Percentiles rank a stretch among this genome's conserved stretches.
phyloP scores from a whole-genome alignment of 2,329 filamentous ascomycete species.

The Penicillium capsulatum region DNA sequence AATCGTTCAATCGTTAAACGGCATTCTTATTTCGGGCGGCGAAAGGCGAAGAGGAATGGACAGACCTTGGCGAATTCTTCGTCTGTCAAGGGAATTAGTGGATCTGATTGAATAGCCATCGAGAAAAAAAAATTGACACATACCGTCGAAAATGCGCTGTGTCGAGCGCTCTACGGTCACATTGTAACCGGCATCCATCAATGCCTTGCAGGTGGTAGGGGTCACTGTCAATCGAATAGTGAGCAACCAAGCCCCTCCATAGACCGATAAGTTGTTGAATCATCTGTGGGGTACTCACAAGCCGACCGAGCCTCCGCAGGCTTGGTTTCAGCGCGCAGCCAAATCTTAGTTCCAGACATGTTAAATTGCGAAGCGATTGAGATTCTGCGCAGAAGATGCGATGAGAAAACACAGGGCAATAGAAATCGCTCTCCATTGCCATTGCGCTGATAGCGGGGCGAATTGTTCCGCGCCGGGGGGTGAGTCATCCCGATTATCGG shows the following conservation, averaged over 20 bases:
- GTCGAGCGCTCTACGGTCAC: conserved; percentile 64
- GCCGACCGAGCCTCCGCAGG: conserved; percentile 54
- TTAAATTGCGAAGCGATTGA: conserved; percentile 14
- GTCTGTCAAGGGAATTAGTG: conserved; percentile 23
- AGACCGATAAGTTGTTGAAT: conserved; percentile 5
- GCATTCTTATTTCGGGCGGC: no score
- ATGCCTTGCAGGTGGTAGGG: conserved; percentile 54
- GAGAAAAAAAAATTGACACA: conserved; percentile 5
- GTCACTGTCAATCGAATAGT: conserved; percentile 36
- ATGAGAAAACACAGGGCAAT: conserved; percentile 8
- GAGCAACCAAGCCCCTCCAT: conserved; percentile 9
- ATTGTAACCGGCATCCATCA: conserved; percentile 65
- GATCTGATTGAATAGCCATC: not conserved
- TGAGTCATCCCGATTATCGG: conserved; percentile 18
- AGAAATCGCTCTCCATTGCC: conserved; percentile 12
- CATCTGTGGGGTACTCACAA: conserved; percentile 27
- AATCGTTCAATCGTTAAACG: conserved; percentile 34
- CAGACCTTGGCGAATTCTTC: conserved; percentile 36
- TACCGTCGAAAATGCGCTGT: conserved; percentile 57
- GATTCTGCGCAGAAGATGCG: conserved; percentile 1
- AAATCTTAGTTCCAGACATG: conserved; percentile 45
- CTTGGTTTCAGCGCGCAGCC: conserved; percentile 58
- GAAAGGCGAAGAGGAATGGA: not conserved
- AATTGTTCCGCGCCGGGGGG: conserved; percentile 32
- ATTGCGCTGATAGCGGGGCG: conserved; percentile 31